A percentile compares a stretch with the other conserved stretches of the same genome.
Evolutionary conservation across 2,329 filamentous ascomycete species (phyloP).

Genomic region (Microdochium paspali): DNA sequence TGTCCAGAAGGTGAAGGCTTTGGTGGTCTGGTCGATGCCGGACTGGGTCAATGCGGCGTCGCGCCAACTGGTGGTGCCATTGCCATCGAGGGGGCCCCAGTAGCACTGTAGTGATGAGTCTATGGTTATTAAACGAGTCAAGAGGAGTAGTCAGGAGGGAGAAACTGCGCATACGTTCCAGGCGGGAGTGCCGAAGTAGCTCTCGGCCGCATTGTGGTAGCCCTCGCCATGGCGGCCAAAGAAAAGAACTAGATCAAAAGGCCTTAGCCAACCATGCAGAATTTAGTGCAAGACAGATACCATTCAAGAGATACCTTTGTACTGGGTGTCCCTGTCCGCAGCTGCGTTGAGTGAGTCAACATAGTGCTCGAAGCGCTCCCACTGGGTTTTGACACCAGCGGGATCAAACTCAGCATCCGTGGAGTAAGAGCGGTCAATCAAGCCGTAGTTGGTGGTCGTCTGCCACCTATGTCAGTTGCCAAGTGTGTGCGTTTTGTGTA

Average conservation of each 20-base stretch:
- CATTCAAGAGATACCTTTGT: constrained; percentile 33
- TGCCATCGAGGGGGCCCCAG: constrained; percentile 56
- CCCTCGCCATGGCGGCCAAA: constrained; percentile 64
- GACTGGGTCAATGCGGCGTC: constrained; percentile 52
- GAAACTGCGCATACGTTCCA: constrained; percentile 65
- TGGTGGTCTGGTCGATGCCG: constrained; percentile 47
- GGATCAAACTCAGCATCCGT: constrained; percentile 35
- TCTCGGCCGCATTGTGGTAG: constrained; percentile 52
- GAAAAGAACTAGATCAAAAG: constrained; percentile 44
- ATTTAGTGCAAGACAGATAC: background rate
- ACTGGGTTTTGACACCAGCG: constrained; percentile 41
- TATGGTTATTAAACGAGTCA: no score
- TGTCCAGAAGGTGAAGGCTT: constrained; percentile 51
- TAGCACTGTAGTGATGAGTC: constrained; percentile 50
- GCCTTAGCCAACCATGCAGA: background rate
- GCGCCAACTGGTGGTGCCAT: constrained; percentile 51
- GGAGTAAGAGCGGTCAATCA: constrained; percentile 53
- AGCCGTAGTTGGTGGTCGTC: constrained; percentile 54
- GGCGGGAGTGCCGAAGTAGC: constrained; percentile 56
- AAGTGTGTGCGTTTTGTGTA: background rate
- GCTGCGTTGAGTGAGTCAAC: constrained; percentile 44
- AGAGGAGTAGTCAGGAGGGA: no score
- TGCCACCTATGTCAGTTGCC: constrained; percentile 17
- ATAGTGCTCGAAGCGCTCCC: constrained; percentile 54
- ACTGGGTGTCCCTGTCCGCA: constrained; percentile 34